Evolutionary conservation across 305 asterid genomes (phyloP).

Genomic region (Withania somnifera): DNA sequence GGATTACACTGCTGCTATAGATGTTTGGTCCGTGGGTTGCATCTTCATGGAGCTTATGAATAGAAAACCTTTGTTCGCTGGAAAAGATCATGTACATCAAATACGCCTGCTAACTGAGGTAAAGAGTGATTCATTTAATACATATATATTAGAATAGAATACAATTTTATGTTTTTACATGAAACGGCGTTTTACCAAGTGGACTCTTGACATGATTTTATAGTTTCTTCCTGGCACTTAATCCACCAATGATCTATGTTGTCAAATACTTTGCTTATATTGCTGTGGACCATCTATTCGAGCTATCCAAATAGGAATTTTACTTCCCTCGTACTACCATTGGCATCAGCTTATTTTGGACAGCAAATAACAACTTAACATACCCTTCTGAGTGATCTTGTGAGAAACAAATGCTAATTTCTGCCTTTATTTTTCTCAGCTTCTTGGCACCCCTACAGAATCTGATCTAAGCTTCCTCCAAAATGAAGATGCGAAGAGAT

Average conservation of each 20-base stretch:
- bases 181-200: neutral
- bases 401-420: neutral
- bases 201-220: neutral
- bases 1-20: slow-evolving; percentile 72
- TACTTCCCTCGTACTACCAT: neutral
- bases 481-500: slow-evolving; percentile 77
- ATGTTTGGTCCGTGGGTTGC: slow-evolving; percentile 98
- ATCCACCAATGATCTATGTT: neutral
- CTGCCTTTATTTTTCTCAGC: slow-evolving; percentile 25
- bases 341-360: neutral
- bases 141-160: neutral
- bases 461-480: slow-evolving; percentile 59
- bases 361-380: neutral
- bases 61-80: slow-evolving; percentile 75
- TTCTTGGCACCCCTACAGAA: slow-evolving; percentile 87
- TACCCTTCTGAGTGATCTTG: neutral
- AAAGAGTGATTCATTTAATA: neutral
- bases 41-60: slow-evolving; percentile 96
- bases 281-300: neutral
- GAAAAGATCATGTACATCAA: slow-evolving; percentile 91
- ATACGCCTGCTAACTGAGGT: slow-evolving; percentile 87
- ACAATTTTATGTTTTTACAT: neutral
- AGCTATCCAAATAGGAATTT: neutral
- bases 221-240: neutral
- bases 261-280: neutral